A percentile compares a stretch with the other conserved stretches of the same genome.
phyloP scores from a whole-genome alignment of 2,329 filamentous ascomycete genomes.

The Diplodia intermedia region DNA sequence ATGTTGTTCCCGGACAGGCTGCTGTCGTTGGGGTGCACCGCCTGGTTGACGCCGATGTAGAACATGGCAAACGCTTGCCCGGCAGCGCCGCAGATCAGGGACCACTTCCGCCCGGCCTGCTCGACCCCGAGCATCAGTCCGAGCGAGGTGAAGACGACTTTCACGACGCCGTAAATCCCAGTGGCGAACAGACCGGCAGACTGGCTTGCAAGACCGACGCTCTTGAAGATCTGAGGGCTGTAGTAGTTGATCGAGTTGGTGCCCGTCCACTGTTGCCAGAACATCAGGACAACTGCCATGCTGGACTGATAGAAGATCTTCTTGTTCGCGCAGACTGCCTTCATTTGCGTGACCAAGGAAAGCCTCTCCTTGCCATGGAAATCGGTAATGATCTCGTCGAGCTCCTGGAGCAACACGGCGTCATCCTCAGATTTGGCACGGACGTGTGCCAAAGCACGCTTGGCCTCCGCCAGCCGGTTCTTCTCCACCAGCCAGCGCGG shows the following conservation, averaged over 20 bases:
- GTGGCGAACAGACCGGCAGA: conserved; percentile 55
- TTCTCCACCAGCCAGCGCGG: conserved; percentile 63
- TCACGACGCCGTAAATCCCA: conserved; percentile 56
- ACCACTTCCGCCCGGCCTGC: conserved; percentile 55
- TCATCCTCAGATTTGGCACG: conserved; percentile 48
- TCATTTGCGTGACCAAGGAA: conserved; percentile 48
- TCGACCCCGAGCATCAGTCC: conserved; percentile 56
- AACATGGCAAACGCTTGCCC: conserved; percentile 56
- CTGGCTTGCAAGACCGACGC: conserved; percentile 49
- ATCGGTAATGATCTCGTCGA: conserved; percentile 52
- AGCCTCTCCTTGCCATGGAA: conserved; percentile 54
- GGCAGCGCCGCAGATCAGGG: conserved; percentile 50
- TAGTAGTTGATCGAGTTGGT: conserved; percentile 47
- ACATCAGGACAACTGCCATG: conserved; percentile 54
- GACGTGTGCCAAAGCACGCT: conserved; percentile 49
- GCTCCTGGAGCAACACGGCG: conserved; percentile 47
- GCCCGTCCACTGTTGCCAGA: conserved; percentile 53
- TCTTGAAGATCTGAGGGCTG: conserved; percentile 53
- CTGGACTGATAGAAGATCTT: conserved; percentile 51
- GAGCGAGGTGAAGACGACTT: conserved; percentile 53
- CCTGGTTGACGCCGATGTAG: conserved; percentile 47
- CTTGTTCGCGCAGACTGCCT: conserved; percentile 47
- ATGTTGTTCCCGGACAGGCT: conserved; percentile 47
- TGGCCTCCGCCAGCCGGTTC: conserved; percentile 55
- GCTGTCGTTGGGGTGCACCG: conserved; percentile 43